Base-by-base conservation (phyloP, 257 asterid species). In the Plantago ovata region DNA sequence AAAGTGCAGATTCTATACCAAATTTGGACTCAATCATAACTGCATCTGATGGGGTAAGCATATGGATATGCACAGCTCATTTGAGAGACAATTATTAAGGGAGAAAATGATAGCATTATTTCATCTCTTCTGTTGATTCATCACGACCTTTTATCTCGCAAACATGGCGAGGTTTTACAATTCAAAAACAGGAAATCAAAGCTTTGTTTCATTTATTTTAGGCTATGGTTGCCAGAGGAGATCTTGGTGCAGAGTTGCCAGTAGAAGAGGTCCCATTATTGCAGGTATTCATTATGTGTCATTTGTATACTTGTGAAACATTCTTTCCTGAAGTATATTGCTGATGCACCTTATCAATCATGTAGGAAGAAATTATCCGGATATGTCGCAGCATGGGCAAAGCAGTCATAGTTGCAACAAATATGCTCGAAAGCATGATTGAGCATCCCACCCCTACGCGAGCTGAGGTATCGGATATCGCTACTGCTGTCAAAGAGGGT, bases 141-240 rank as follows among this genome's bases (percentile, higher is more conserved):
- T 49, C 38, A 3, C 60, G 48, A 40, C 14, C 41, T 46, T 38
- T 43, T 7, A 71, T 13, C 28, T 56, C 7, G 4, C 36, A 28
- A 28, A 24, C 2, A 2, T 58, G 45, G 51, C 19, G 53, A 61
- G 61, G n/a, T n/a, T 36, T 10, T 40, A 41, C 21, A 24, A 56
- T 55, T 42, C 24, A 23, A 57, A 24, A 56, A 54, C 45, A 53
- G 44, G 39, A 53, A 60, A 39, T 36, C 64, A 46, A 57, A 55
- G 10, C 49, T 44, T 56, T 36, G n/a, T 43, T 53, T 16, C 15
- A 42, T 45, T 68, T 67, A 60, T 53, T 28, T 28, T 69, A 87
- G 96, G 98, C 98, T 59, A 91, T 91, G 96, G 98, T 91, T 78
- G 96, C 96, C 49, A 84, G 98, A 79, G 98, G 98, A 49, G 98